A percentile compares a stretch with the other conserved stretches of the same genome.
phyloP scores from a whole-genome alignment of 208 protist species.

The Angomonas ambiguus region DNA sequence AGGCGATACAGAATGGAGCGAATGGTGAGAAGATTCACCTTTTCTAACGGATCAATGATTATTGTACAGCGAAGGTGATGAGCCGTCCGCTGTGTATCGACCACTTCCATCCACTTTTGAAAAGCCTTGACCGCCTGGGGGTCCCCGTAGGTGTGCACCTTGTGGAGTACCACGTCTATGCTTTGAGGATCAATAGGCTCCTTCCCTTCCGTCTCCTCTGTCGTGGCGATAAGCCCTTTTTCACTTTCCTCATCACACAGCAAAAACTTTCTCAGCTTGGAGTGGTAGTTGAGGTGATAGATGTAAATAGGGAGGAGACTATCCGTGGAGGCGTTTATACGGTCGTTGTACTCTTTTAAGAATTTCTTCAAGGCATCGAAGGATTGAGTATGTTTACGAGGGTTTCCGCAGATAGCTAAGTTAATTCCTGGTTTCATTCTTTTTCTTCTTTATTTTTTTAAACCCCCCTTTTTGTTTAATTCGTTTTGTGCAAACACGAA shows the following conservation, averaged over 20 bases:
- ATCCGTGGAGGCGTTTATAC: conserved; percentile 3
- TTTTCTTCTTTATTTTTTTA: background rate
- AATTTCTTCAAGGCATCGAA: conserved; percentile 48
- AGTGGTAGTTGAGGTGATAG: conserved; percentile 54
- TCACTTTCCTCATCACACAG: conserved; percentile 8
- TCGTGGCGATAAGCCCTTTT: conserved; percentile 2
- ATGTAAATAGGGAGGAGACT: conserved; percentile 30
- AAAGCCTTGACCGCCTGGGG: conserved; percentile 37
- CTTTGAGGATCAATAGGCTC: background rate
- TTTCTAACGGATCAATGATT: conserved; percentile 54
- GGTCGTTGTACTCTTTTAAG: conserved; percentile 28
- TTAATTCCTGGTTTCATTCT: conserved; percentile 14
- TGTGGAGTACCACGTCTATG: conserved; percentile 78
- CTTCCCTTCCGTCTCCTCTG: background rate
- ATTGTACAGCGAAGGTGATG: conserved; percentile 30
- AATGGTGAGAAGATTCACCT: conserved; percentile 43
- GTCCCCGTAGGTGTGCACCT: conserved; percentile 57
- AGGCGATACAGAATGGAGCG: conserved; percentile 44
- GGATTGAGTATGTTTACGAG: conserved; percentile 73
- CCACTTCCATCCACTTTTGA: conserved; percentile 30
- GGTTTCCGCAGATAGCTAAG: conserved; percentile 60
- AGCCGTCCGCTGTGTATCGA: conserved; percentile 15
- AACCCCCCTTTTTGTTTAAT: background rate
- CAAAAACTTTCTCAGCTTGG: conserved; percentile 26
- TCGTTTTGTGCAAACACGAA: background rate